phyloP scores from a whole-genome alignment of 2,329 filamentous ascomycete genomes.

The Monilinia polystroma region DNA sequence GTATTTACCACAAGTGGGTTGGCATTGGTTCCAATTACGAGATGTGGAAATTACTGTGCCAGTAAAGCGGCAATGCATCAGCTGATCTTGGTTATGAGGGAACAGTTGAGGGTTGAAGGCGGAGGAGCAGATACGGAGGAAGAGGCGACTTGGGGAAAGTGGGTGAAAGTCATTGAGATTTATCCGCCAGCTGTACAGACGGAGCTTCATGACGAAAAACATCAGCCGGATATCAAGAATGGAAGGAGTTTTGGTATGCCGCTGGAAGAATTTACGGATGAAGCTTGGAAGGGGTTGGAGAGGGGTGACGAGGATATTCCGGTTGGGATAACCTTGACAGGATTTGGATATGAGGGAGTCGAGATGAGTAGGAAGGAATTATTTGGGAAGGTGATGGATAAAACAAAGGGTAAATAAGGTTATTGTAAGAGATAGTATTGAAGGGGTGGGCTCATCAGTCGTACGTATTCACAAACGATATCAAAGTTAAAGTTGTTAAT shows the following conservation, averaged over 20 bases:
- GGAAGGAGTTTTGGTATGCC: slow-evolving; percentile 52
- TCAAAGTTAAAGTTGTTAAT: too few relatives aligned
- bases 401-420: not conserved
- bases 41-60: slow-evolving; percentile 43
- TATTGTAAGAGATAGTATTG: not conserved
- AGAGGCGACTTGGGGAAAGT: slow-evolving; percentile 10
- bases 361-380: slow-evolving; percentile 9
- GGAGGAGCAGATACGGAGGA: not conserved
- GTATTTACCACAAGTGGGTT: slow-evolving; percentile 32
- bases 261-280: slow-evolving; percentile 45
- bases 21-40: slow-evolving; percentile 28
- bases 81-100: slow-evolving; percentile 45
- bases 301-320: slow-evolving; percentile 30
- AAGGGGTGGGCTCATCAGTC: not conserved
- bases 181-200: slow-evolving; percentile 42
- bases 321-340: slow-evolving; percentile 25
- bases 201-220: slow-evolving; percentile 49
- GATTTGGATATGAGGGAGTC: slow-evolving; percentile 9
- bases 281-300: slow-evolving; percentile 33
- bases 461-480: not conserved
- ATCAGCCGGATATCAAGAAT: slow-evolving; percentile 43
- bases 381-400: slow-evolving; percentile 5
- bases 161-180: slow-evolving; percentile 46
- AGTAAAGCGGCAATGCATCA: slow-evolving; percentile 48
- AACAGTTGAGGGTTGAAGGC: slow-evolving; percentile 42